phyloP scores from a whole-genome alignment of 257 asterid species.

The Primulina eburnea region DNA sequence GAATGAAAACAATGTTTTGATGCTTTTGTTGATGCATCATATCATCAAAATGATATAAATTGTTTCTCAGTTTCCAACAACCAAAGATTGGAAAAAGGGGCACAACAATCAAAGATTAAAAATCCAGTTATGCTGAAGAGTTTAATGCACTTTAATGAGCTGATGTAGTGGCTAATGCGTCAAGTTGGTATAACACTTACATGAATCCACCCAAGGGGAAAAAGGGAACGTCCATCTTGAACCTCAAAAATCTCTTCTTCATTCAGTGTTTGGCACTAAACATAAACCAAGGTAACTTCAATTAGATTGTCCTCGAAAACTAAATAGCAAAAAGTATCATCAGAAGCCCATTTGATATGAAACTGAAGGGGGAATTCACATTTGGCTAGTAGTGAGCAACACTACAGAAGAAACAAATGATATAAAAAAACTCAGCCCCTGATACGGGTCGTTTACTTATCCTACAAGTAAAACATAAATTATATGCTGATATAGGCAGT shows the following conservation, averaged over 20 bases:
- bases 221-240: slow-evolving; percentile 78
- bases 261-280: slow-evolving; percentile 88
- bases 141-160: slow-evolving; percentile 14
- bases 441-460: not conserved
- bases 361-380: slow-evolving; percentile 2
- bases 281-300: slow-evolving; percentile 25
- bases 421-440: slow-evolving; percentile 5
- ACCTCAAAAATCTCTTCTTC: slow-evolving; percentile 89
- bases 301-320: slow-evolving; percentile 10
- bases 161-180: slow-evolving; percentile 5
- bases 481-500: slow-evolving; percentile 7
- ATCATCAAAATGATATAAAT: slow-evolving; percentile 1
- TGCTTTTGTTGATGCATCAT: not conserved
- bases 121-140: slow-evolving; percentile 9
- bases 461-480: slow-evolving; percentile 8
- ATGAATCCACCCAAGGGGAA: slow-evolving; percentile 98
- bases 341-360: slow-evolving; percentile 9
- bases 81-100: slow-evolving; percentile 12
- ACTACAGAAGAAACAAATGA: slow-evolving; percentile 7
- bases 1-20: slow-evolving; percentile 1
- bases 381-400: not conserved
- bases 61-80: not conserved
- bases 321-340: slow-evolving; percentile 7
- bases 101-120: not conserved
- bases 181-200: slow-evolving; percentile 53